These are phyloP conservation scores for Cyberlindnera americana DNA, from an alignment of 805 yeast species.

Conservation along the genomic window DNA sequence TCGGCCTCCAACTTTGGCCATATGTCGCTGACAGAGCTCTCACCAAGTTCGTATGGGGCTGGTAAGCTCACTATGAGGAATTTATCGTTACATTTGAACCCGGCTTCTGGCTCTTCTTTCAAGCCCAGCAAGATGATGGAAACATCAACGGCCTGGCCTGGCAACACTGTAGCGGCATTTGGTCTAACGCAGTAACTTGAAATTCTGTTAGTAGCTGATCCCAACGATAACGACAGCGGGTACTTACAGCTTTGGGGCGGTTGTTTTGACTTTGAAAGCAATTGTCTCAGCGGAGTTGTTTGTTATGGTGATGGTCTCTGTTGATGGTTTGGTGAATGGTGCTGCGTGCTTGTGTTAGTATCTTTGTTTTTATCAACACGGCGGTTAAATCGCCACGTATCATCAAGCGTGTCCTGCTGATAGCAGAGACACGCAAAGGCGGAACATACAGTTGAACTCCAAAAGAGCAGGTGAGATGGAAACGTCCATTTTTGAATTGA, in stretches of 20 bases:
- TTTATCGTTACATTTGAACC: slow-evolving; percentile 84
- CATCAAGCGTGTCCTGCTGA: not conserved
- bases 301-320: slow-evolving; percentile 48
- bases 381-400: not conserved
- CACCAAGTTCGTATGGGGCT: slow-evolving; percentile 54
- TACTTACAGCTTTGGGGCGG: slow-evolving; percentile 81
- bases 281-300: slow-evolving; percentile 58
- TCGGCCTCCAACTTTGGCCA: slow-evolving; percentile 74
- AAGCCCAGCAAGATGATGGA: slow-evolving; percentile 85
- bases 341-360: slow-evolving; percentile 38
- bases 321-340: slow-evolving; percentile 69
- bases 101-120: slow-evolving; percentile 67
- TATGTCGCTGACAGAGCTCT: slow-evolving; percentile 56
- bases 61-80: slow-evolving; percentile 87
- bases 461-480: slow-evolving; percentile 69
- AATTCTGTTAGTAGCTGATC: slow-evolving; percentile 9
- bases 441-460: slow-evolving; percentile 72
- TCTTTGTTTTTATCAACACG: no score
- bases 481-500: slow-evolving; percentile 31
- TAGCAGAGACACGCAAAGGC: no score
- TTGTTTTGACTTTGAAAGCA: slow-evolving; percentile 96
- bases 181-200: slow-evolving; percentile 81
- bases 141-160: slow-evolving; percentile 71
- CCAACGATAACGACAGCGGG: not conserved
- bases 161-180: slow-evolving; percentile 75